Evolutionary conservation across 1,139 yeast genomes (phyloP).

Genomic region (Geotrichum klebahnii): DNA sequence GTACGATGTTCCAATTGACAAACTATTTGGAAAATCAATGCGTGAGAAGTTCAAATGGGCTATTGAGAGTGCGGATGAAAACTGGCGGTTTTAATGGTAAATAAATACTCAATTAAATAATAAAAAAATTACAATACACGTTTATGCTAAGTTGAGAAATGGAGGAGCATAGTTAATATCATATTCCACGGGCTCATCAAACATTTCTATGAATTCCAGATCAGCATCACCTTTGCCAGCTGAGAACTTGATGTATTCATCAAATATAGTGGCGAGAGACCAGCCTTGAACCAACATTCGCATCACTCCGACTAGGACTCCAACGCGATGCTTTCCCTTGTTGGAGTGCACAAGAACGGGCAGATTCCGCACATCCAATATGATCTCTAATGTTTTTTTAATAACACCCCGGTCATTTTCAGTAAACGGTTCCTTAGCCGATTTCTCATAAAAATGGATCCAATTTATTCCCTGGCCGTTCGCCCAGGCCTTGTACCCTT

Average conservation of each 20-base stretch:
- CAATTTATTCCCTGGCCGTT: constrained; percentile 52
- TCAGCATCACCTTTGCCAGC: constrained; percentile 92
- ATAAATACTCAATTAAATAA: neutral
- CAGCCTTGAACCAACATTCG: constrained; percentile 84
- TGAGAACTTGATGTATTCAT: constrained; percentile 89
- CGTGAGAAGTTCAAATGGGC: constrained; percentile 97
- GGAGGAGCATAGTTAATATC: constrained; percentile 36
- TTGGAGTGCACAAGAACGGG: constrained; percentile 88
- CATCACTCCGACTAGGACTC: constrained; percentile 84
- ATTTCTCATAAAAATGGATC: constrained; percentile 59
- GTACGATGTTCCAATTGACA: constrained; percentile 85
- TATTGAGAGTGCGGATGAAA: constrained; percentile 78
- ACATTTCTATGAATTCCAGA: constrained; percentile 50
- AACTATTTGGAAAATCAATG: constrained; percentile 81
- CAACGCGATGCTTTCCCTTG: constrained; percentile 93
- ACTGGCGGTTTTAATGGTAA: constrained; percentile 66
- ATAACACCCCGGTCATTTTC: constrained; percentile 56
- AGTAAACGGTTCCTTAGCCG: constrained; percentile 72
- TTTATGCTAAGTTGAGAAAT: constrained; percentile 28
- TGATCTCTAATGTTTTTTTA: constrained; percentile 56
- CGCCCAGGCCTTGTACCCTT: constrained; percentile 65
- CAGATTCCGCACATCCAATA: constrained; percentile 67
- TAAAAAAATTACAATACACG: neutral
- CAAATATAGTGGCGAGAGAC: constrained; percentile 89
- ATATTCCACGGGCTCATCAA: constrained; percentile 30